A percentile compares a stretch with the other conserved stretches of the same genome.
phyloP scores from a whole-genome alignment of 176 grass and related monocot species.

The Carex kokanica region DNA sequence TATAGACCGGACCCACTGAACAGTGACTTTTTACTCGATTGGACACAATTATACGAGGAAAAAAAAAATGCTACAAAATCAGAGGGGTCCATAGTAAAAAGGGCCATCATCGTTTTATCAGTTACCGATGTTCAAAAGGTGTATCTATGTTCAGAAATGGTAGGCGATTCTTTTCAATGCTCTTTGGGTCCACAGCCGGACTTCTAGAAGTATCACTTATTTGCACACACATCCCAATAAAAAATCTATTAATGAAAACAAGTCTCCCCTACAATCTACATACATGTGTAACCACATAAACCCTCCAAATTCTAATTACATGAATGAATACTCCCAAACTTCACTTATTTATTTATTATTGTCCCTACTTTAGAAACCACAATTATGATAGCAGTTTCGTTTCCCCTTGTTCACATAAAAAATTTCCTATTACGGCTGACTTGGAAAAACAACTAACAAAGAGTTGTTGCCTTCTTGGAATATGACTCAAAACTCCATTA shows the following conservation, averaged over 20 bases:
- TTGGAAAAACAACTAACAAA: background rate
- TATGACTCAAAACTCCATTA: background rate
- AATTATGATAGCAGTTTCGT: background rate
- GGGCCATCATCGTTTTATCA: background rate
- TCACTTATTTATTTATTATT: background rate
- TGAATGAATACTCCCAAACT: background rate
- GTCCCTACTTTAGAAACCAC: background rate
- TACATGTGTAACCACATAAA: background rate
- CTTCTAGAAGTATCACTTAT: conserved; percentile 12
- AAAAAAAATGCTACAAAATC: background rate
- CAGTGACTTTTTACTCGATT: background rate
- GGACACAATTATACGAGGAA: background rate
- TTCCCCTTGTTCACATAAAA: background rate
- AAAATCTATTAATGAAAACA: background rate
- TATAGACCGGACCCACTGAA: background rate
- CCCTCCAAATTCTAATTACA: background rate
- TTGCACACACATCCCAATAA: background rate
- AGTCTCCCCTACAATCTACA: too few relatives aligned
- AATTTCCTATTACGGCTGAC: background rate
- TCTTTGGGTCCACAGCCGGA: background rate
- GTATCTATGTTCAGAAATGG: background rate
- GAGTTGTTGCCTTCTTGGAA: background rate
- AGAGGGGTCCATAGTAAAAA: background rate
- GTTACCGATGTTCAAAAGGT: background rate
- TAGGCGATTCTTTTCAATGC: conserved; percentile 16